These are phyloP conservation scores for Torulaspora gathmanii DNA, from an alignment of 805 yeast species.

Conservation along the genomic window DNA sequence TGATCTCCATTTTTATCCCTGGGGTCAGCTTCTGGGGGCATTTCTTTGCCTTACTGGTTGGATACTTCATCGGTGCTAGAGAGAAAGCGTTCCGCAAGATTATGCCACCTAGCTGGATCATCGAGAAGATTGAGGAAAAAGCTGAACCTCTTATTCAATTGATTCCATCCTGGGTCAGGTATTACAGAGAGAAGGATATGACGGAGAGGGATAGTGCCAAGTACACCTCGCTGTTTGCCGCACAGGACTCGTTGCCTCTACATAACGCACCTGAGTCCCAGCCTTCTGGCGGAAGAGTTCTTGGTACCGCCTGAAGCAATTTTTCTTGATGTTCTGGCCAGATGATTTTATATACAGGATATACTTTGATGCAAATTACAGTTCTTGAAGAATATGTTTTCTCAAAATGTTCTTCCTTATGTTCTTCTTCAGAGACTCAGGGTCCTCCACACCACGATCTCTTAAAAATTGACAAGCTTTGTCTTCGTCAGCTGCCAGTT, in stretches of 20 bases:
- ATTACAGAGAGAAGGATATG: constrained; percentile 51
- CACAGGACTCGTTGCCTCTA: constrained; percentile 16
- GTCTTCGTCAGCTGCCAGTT: constrained; percentile 37
- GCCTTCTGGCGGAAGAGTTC: constrained; percentile 19
- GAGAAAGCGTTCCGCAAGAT: constrained; percentile 52
- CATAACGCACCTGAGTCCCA: constrained; percentile 12
- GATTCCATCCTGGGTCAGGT: constrained; percentile 52
- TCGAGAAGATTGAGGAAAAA: constrained; percentile 60
- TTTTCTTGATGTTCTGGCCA: not conserved
- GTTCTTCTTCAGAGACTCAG: constrained; percentile 42
- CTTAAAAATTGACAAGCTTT: constrained; percentile 32
- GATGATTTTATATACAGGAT: constrained; percentile 10
- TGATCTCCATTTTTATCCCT: constrained; percentile 53
- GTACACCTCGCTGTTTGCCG: constrained; percentile 30
- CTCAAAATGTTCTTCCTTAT: constrained; percentile 69
- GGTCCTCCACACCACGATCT: constrained; percentile 39
- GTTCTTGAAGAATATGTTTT: constrained; percentile 45
- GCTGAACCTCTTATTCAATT: constrained; percentile 46
- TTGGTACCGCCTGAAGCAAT: constrained; percentile 14
- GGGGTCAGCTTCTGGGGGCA: constrained; percentile 72
- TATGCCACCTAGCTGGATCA: constrained; percentile 59
- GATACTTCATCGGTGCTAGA: constrained; percentile 52
- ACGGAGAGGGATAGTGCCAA: constrained; percentile 29
- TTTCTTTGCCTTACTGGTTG: constrained; percentile 59
- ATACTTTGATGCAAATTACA: constrained; percentile 12